Conservation (phyloP, 2,329 filamentous ascomycete species). For the Microdochium trichocladiopsis region DNA sequence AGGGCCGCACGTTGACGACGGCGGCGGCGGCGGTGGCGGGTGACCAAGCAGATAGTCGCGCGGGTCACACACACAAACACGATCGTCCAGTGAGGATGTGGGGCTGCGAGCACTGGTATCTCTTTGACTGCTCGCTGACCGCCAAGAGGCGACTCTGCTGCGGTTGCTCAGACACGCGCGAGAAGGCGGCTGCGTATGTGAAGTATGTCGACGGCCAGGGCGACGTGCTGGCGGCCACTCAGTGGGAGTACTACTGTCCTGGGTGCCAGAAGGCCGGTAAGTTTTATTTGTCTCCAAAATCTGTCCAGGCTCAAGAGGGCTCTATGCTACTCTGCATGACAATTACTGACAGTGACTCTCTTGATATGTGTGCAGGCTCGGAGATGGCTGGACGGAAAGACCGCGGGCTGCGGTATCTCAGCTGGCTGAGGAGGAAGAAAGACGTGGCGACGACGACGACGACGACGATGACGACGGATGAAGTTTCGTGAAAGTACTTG, state of each 20-base stretch:
- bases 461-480: no score
- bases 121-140: background rate
- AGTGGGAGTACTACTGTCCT: background rate
- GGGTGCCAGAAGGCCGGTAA: background rate
- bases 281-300: background rate
- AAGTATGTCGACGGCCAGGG: background rate
- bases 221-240: background rate
- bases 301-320: no score
- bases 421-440: background rate
- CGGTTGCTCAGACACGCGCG: background rate
- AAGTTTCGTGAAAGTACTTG: background rate
- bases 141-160: background rate
- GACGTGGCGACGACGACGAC: no score
- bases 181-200: background rate
- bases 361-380: background rate
- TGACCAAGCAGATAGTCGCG: no score
- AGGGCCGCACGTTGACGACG: no score
- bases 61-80: no score
- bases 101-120: no score
- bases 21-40: no score
- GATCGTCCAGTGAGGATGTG: no score
- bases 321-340: no score
- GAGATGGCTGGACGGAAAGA: background rate
- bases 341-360: no score
- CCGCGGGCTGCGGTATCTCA: background rate